Evolutionary conservation across 805 yeast genomes (phyloP).

Genomic region (Pichia gijzeniarum): DNA sequence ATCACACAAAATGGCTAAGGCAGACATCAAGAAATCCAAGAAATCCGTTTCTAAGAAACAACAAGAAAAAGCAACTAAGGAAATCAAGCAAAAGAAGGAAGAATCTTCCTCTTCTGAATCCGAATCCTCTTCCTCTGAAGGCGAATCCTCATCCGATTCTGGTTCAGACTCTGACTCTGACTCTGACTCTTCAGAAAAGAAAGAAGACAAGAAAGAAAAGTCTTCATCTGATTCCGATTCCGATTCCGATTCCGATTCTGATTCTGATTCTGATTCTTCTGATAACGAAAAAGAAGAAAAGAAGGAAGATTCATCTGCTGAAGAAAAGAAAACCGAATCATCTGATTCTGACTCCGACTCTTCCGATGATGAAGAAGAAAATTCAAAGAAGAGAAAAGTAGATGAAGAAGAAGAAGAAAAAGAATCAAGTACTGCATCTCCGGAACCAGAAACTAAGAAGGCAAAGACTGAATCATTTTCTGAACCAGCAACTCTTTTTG

Average conservation of each 20-base stretch:
- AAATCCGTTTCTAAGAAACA: constrained; percentile 20
- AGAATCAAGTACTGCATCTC: constrained; percentile 15
- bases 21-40: constrained; percentile 24
- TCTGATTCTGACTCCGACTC: constrained; percentile 28
- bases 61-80: constrained; percentile 21
- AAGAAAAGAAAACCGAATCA: constrained; percentile 19
- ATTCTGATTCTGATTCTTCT: constrained; percentile 20
- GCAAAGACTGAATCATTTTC: constrained; percentile 32
- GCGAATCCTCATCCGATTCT: constrained; percentile 23
- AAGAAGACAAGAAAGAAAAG: constrained; percentile 13
- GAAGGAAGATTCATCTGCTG: no score
- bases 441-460: constrained; percentile 46
- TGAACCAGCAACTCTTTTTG: constrained; percentile 87
- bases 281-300: constrained; percentile 25
- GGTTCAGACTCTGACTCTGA: constrained; percentile 23
- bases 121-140: constrained; percentile 15
- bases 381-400: constrained; percentile 37
- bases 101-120: constrained; percentile 18
- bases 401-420: constrained; percentile 30
- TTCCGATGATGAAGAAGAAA: constrained; percentile 16
- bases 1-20: constrained; percentile 23
- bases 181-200: constrained; percentile 20
- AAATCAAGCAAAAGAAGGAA: constrained; percentile 23
- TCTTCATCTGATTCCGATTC: constrained; percentile 23
- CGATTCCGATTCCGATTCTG: no score